Base-by-base conservation (phyloP, 768 basidiomycete genomes). In the Trametes meyenii region DNA sequence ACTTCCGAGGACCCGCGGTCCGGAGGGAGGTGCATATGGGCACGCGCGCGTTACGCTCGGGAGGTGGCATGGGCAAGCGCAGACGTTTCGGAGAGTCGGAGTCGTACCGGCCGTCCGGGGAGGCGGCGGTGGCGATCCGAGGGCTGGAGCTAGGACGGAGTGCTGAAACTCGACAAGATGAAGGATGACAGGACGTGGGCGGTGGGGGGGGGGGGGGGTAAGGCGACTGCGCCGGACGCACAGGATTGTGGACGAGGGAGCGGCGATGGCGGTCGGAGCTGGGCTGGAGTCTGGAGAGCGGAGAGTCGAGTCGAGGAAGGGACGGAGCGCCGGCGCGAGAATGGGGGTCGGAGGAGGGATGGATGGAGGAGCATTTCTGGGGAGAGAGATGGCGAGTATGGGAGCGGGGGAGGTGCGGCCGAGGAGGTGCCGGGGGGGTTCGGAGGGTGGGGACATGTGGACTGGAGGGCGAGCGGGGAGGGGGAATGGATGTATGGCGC, bases 381-480 rank as follows among this genome's bases (percentile, higher is more conserved):
- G 11, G 16, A 17, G 48, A 33, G 5, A 48, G 26, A 21, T 19
- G 33, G 4, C 14, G 13, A 44, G 36, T 7, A 11, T 33, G 33
- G 36, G 33, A 35, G 46, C 46, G 48, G 38, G 29, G 56, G 55
- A 49, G 55, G 13, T 48, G 46, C 19, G 45, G 46, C 56, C 56
- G 56, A 57, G 5, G 16, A 42, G 11, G 29, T 38, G 48, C 56
- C 56, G 56, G 56, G 19, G 46, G 11, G 13, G 10, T 12, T 56
- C 45, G 55, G 45, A 39, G 46, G 45, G 16, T 2, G 56, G 13
- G 23, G 48, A 50, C 56, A 57, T 57, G 56, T 57, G 57, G 48
- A 40, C 56, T 33, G 53, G 23, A 19, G 55, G 13, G 24, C 16
- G 11, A 29, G 50, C 24, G 21, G 33, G 50, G 35, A 39, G 50